These are phyloP conservation scores for Prosopis cineraria DNA, from an alignment of 306 rosid genomes.

Conservation along the genomic window DNA sequence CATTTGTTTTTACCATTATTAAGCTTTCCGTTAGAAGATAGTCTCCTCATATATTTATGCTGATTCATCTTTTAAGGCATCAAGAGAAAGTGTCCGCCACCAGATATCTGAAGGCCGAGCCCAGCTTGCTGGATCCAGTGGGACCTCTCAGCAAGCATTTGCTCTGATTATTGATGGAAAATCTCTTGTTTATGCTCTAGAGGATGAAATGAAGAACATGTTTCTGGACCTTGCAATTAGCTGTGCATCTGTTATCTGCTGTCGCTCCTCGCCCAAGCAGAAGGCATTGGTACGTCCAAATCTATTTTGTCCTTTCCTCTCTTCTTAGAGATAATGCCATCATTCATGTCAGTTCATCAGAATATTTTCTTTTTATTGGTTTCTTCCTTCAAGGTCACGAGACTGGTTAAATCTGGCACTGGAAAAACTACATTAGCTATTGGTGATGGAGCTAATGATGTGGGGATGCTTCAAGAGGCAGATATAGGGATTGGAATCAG, in stretches of 20 bases:
- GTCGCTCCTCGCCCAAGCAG: constrained; percentile 18
- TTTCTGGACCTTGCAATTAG: constrained; percentile 9
- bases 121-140: neutral
- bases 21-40: neutral
- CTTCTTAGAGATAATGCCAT: neutral
- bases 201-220: neutral
- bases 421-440: constrained; percentile 60
- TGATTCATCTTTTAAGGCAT: constrained; percentile 8
- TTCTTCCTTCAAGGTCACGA: constrained; percentile 8
- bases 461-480: constrained; percentile 84
- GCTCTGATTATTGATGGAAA: constrained; percentile 20
- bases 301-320: neutral
- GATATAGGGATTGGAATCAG: constrained; percentile 79
- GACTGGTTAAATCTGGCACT: constrained; percentile 23
- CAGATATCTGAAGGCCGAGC: constrained; percentile 8
- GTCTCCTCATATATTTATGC: neutral
- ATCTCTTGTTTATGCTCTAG: constrained; percentile 13
- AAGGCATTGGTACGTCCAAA: constrained; percentile 8
- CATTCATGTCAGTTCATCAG: neutral
- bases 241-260: constrained; percentile 15
- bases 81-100: constrained; percentile 17
- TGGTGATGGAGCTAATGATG: constrained; percentile 83
- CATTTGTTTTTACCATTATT: neutral
- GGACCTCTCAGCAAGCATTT: constrained; percentile 14
- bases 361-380: neutral